A percentile compares a stretch with the other conserved stretches of the same genome.
Evolutionary conservation across 352 stramenopile species (phyloP).

Genomic region (Phytophthora meadii): DNA sequence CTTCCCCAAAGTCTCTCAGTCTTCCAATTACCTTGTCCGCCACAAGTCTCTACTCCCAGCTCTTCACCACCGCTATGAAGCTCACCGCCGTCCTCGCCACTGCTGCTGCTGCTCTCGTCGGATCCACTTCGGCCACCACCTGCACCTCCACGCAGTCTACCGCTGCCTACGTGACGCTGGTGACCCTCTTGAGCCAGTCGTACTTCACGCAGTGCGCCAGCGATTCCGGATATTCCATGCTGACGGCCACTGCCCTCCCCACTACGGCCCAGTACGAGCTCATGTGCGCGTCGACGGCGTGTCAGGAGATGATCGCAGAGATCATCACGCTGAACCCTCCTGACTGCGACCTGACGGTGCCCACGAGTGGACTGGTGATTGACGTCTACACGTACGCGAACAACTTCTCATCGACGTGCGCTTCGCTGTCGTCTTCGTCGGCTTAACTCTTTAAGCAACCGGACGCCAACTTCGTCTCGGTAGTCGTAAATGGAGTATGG

Average conservation of each 20-base stretch:
- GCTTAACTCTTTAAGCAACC: background rate
- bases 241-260: constrained; percentile 27
- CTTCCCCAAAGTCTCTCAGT: background rate
- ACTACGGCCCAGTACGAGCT: constrained; percentile 29
- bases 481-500: no score
- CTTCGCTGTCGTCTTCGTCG: constrained; percentile 9
- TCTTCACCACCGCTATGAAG: constrained; percentile 17
- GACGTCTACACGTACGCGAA: constrained; percentile 35
- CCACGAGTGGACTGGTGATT: constrained; percentile 31
- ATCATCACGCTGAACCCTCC: constrained; percentile 28
- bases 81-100: constrained; percentile 21
- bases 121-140: constrained; percentile 6
- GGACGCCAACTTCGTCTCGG: no score
- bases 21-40: background rate
- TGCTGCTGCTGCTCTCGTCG: constrained; percentile 3
- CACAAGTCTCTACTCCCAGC: background rate
- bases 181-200: constrained; percentile 15
- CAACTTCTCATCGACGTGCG: constrained; percentile 12
- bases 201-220: constrained; percentile 22
- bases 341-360: constrained; percentile 40
- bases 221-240: constrained; percentile 37
- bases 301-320: constrained; percentile 26
- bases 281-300: constrained; percentile 40
- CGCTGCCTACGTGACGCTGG: constrained; percentile 19
- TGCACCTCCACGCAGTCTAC: constrained; percentile 19